These are phyloP conservation scores for Parafenestella ontariensis DNA, from an alignment of 2,329 filamentous ascomycete species.

Conservation along the genomic window DNA sequence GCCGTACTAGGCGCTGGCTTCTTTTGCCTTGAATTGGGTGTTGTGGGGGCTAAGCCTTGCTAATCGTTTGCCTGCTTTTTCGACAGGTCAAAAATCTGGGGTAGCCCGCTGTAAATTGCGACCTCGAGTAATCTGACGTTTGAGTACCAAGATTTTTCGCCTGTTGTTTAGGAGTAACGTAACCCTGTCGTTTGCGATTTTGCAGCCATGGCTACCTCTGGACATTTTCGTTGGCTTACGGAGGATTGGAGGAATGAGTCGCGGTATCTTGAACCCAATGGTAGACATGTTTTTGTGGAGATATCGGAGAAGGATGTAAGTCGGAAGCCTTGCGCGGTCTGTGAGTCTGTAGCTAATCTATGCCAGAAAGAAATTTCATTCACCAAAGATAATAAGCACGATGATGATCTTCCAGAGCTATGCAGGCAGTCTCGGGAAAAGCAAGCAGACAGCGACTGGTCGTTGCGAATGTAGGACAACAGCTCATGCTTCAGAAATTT, in stretches of 20 bases:
- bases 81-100: not conserved
- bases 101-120: not conserved
- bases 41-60: not conserved
- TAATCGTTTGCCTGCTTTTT: not conserved
- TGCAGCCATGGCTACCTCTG: not conserved
- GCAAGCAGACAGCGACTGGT: not conserved
- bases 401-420: not conserved
- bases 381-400: not conserved
- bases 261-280: conserved; percentile 1
- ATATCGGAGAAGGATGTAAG: conserved; percentile 1
- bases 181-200: not conserved
- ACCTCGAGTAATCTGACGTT: not conserved
- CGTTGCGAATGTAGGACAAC: not conserved
- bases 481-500: not conserved
- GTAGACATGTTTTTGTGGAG: not conserved
- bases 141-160: not conserved
- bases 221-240: conserved; percentile 1
- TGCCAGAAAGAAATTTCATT: not conserved
- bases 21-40: not conserved
- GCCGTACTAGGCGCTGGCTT: not conserved
- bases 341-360: not conserved
- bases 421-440: not conserved
- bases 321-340: not conserved
- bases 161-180: too few species aligned
- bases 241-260: conserved; percentile 1